Evolutionary conservation across 1,284 basidiomycete genomes (phyloP).

Genomic region (Ceratobasidium papillatum): DNA sequence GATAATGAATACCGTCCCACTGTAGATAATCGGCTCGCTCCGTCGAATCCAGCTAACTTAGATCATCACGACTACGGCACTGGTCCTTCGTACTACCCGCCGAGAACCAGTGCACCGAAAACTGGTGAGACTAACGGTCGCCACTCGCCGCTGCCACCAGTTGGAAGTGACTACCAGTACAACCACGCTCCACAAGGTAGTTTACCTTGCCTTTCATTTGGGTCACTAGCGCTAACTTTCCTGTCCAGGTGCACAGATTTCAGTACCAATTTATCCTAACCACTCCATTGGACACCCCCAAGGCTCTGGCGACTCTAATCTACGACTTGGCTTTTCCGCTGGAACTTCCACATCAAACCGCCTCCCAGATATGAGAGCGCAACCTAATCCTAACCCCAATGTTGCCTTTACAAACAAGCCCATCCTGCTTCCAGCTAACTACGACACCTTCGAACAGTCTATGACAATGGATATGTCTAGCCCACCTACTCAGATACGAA

Average conservation of each 20-base stretch:
- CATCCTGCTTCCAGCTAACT: not conserved
- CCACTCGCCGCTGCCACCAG: not conserved
- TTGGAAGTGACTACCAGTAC: not conserved
- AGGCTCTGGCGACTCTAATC: not conserved
- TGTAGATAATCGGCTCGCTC: too few relatives aligned
- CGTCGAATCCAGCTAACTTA: not conserved
- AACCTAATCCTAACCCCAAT: not conserved
- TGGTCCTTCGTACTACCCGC: not conserved
- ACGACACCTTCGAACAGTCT: slow-evolving; percentile 6
- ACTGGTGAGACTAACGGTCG: not conserved
- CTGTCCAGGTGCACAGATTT: not conserved
- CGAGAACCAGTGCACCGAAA: not conserved
- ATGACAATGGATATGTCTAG: not conserved
- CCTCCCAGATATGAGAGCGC: not conserved
- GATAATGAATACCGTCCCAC: not conserved
- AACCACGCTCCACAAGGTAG: not conserved
- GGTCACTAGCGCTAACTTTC: not conserved
- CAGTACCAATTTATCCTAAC: not conserved
- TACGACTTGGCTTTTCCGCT: not conserved
- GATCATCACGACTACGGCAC: not conserved
- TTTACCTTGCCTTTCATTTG: not conserved
- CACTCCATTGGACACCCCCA: not conserved
- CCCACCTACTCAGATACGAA: not conserved
- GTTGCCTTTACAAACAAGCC: not conserved
- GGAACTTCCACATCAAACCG: not conserved